Base-by-base conservation (phyloP, 495 filamentous ascomycete genomes). In the Aspergillus bertholletiae region DNA sequence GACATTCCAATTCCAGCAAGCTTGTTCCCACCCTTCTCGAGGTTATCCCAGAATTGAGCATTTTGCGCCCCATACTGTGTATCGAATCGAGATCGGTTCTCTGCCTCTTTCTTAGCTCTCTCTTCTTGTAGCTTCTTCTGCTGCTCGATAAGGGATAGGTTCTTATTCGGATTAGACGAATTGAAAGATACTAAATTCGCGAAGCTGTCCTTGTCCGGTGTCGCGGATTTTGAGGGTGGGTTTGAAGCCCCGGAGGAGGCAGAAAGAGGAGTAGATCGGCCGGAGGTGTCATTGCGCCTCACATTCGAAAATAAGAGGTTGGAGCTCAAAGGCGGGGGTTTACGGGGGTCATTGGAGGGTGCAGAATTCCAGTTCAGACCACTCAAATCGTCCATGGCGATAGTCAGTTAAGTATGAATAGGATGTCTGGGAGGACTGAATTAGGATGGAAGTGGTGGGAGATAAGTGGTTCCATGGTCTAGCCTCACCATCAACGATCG, bases 171-270 rank as follows among this genome's bases (percentile, higher is more conserved):
- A 60, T 88, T 88, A n/a, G 84, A 78, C 12, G 83, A 72, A 44
- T 82, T 83, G 55, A 93, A 89, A 40, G 83, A 87, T 20, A 97
- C 86, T 18, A 98, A 77, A 62, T 88, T 90, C 57, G 92, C 88
- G 66, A 98, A 98, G 75, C 88, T 95, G 67, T 97, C 93, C 49
- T 80, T 80, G 5, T 80, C 76, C 2, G 87, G 81, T 32, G 87
- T 87, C 6, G 83, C 64, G 5, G 81, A 61, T 59, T 85, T 83
- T 1, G 84, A 77, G 18, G 77, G 75, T 24, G 68, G 70, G 59
- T 66, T 66, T 59, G 72, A 73, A 12, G 77, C 72, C 50, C 80
- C 78, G 21, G 78, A 76, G 55, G 83, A 76, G 8, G 78, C 60
- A 26, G 84, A 81, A 23, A 86, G 69, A 5, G 88, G 87, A 8